Percentiles rank a stretch among this genome's conserved stretches.
These are phyloP conservation scores for Hypoxylon subgilvum DNA, from an alignment of 495 filamentous ascomycete species.

Conservation along the genomic window DNA sequence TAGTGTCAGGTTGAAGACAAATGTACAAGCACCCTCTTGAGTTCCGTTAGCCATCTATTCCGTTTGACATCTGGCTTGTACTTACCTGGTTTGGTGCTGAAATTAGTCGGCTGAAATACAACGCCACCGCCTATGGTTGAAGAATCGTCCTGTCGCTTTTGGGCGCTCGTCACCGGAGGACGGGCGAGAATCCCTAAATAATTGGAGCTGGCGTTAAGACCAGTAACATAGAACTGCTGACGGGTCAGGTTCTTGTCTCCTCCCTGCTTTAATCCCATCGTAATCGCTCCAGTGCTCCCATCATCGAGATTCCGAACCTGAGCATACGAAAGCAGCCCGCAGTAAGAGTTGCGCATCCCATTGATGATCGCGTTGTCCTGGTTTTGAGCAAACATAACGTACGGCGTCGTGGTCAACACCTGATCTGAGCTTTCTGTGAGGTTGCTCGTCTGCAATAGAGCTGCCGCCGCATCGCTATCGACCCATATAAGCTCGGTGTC, in stretches of 20 bases:
- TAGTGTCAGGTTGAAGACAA: conserved; percentile 82
- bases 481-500: conserved; percentile 67
- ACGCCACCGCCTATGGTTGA: conserved; percentile 68
- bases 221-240: conserved; percentile 82
- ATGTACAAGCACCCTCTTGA: conserved; percentile 63
- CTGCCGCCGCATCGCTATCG: conserved; percentile 78
- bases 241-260: conserved; percentile 68
- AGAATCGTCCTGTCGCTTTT: conserved; percentile 50
- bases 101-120: conserved; percentile 69
- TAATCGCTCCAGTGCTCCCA: conserved; percentile 47
- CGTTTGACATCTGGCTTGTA: conserved; percentile 2
- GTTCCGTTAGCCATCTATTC: conserved; percentile 18
- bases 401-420: conserved; percentile 60
- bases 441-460: conserved; percentile 77
- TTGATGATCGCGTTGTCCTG: conserved; percentile 60
- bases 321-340: conserved; percentile 68
- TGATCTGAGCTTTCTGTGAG: conserved; percentile 56
- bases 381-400: conserved; percentile 79
- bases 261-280: conserved; percentile 69
- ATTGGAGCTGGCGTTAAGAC: conserved; percentile 69
- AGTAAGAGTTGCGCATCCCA: conserved; percentile 77
- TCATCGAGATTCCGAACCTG: conserved; percentile 63
- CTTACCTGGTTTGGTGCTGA: conserved; percentile 79
- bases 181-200: conserved; percentile 77
- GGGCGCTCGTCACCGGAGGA: conserved; percentile 58